A percentile compares a stretch with the other conserved stretches of the same genome.
phyloP scores from a whole-genome alignment of 2,329 filamentous ascomycete species.

The Colletotrichum endophyticum region DNA sequence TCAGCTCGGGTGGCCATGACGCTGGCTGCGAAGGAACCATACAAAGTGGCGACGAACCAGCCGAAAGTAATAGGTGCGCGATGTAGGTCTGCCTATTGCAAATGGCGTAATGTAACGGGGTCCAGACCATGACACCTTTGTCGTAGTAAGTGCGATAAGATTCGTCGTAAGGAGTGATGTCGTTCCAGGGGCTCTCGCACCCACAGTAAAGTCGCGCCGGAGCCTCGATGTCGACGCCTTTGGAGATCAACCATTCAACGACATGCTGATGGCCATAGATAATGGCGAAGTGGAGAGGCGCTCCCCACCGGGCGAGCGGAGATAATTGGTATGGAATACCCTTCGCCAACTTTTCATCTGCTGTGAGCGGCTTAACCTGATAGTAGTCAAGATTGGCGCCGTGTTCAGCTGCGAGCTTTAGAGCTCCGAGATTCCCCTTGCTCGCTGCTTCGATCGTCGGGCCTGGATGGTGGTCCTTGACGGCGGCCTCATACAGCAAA shows the following conservation, averaged over 20 bases:
- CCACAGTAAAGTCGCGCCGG: background rate
- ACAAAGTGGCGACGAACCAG: background rate
- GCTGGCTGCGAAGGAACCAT: fast-evolving
- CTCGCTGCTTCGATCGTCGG: background rate
- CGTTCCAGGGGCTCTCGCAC: background rate
- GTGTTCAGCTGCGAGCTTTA: background rate
- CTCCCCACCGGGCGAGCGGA: background rate
- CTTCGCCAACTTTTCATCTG: background rate
- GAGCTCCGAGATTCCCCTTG: background rate
- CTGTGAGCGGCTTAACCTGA: background rate
- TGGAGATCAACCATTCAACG: background rate
- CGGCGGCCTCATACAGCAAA: background rate
- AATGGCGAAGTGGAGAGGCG: background rate
- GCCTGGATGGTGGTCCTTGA: background rate
- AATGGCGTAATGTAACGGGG: background rate
- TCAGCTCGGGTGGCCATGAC: background rate
- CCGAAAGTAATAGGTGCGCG: background rate
- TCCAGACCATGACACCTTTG: background rate
- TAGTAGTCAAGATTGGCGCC: background rate
- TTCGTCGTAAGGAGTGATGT: background rate
- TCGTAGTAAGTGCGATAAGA: too few relatives aligned
- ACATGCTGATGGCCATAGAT: background rate
- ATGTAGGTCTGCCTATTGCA: background rate
- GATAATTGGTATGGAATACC: fast-evolving
- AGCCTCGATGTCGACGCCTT: background rate